Base-by-base conservation (phyloP, 805 yeast genomes). In the Candida pseudofarinosa region DNA sequence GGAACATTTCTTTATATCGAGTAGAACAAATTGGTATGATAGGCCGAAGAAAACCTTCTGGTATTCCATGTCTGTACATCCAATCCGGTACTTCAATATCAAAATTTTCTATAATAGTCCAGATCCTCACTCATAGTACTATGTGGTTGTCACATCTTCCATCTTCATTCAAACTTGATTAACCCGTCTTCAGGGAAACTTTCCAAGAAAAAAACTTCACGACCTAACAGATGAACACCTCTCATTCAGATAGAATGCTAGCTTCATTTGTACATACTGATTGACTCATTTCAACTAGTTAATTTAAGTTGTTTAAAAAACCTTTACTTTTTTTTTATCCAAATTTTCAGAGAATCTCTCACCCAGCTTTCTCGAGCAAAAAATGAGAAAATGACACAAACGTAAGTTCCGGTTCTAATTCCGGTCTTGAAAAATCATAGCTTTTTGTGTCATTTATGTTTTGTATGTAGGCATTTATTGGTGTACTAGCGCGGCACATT, bases 211-310 rank as follows among this genome's bases (percentile, higher is more conserved):
- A 10, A 23, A 23, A 23, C 28, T 10, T 23, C 10, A 10, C 28
- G 10, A 10, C 28, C 10, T 23, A 7, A 23, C 10, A 23, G 28
- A 23, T 10, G 10, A 23, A 23, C 28, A 23, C 10, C 28, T 23
- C 28, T 23, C 10, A 23, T 10, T 23, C 6, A 7, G 10, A 7
- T 7, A 23, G 6, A 23, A 6, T 23, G 28, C 10, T 23, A 23
- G 6, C 28, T 23, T 23, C 28, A 23, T 23, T 33, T 23, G 18
- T 41, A 37, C 41, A 41, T 41, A 32, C 44, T 18, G 40, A 23
- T 37, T 37, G 40, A 41, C 40, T 41, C 40, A 37, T 41, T 37
- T 41, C 31, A 35, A 28, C 18, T 33, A 32, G 20, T 32, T n/a
- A 6, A n/a, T 32, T 15, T 8, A 32, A 32, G 17, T 32, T 32